phyloP scores from a whole-genome alignment of 768 basidiomycete species.

The Leccinum obscurum region DNA sequence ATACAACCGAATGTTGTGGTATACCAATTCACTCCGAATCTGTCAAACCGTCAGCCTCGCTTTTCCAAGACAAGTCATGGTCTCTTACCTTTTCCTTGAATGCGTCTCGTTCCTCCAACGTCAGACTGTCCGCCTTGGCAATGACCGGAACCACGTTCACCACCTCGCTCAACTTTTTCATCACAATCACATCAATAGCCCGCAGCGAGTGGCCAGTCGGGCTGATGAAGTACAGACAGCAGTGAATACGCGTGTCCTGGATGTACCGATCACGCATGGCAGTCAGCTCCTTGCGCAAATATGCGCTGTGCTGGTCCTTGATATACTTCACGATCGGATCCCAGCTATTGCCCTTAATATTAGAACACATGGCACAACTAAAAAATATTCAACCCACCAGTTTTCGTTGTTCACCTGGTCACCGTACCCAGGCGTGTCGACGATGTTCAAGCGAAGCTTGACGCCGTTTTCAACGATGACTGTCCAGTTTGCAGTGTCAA shows the following conservation, averaged over 20 bases:
- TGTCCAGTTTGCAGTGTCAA: conserved; percentile 33
- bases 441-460: conserved; percentile 91
- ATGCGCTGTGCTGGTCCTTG: conserved; percentile 98
- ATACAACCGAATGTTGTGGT: conserved; percentile 92
- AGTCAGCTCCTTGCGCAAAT: conserved; percentile 97
- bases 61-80: background rate
- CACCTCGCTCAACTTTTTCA: conserved; percentile 98
- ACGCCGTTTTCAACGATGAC: conserved; percentile 98
- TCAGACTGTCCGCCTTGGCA: conserved; percentile 94
- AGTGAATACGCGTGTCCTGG: conserved; percentile 97
- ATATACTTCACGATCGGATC: conserved; percentile 99
- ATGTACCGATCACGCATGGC: conserved; percentile 99
- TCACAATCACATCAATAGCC: conserved; percentile 95
- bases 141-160: conserved; percentile 99
- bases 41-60: conserved; percentile 32
- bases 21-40: conserved; percentile 91
- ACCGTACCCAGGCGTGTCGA: conserved; percentile 98
- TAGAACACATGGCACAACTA: conserved; percentile 1
- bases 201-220: conserved; percentile 97
- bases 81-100: conserved; percentile 86
- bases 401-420: conserved; percentile 99
- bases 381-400: conserved; percentile 57
- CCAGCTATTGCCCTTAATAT: conserved; percentile 61
- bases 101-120: conserved; percentile 84
- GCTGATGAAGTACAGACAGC: conserved; percentile 97